Evolutionary conservation across 345 rosid genomes (phyloP), one percentile per base, ranked within the genome.

Genomic region (Turnera subulata): DNA sequence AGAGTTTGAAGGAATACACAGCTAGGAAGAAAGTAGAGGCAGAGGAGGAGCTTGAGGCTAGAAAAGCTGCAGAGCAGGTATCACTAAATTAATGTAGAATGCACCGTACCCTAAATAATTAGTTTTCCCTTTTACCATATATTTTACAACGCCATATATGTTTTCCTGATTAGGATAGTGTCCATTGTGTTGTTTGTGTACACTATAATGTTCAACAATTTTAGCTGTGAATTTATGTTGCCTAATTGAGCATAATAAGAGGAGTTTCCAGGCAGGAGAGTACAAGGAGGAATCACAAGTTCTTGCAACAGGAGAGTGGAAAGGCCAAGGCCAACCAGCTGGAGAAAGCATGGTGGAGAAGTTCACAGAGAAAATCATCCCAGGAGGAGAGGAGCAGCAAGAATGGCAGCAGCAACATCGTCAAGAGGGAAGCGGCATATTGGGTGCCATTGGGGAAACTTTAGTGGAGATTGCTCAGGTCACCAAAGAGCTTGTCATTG

Each of bases 11-110:
- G 62, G 89, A 82, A 1, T 89, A 80, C 51, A 85, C 96, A 0
- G 86, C 85, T 0, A 75, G 78, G 68, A 89, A 89, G 79, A 83
- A 80, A 55, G 94, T 80, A 47, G 96, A 86, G 65, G 78, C 95
- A 2, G 53, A 69, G 52, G 70, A 78, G 58, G 80, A 61, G 18
- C 1, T 64, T 2, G 78, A 76, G 45, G 68, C 73, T 5, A 74
- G 73, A 66, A 58, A 59, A 50, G 42, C 59, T 8, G 62, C 63
- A 45, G 19, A 19, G 39, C 75, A 68, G 79, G 81, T 78, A 70
- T 19, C 35, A 29, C 8, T 8, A 29, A 29, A 29, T 8, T n/a
- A n/a, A n/a, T n/a, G n/a, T n/a, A n/a, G n/a, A n/a, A n/a, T n/a
- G n/a, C n/a, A n/a, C n/a, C n/a, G n/a, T n/a, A n/a, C n/a, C n/a